These are phyloP conservation scores for Nemophila menziesii DNA, from an alignment of 257 asterid genomes.

Conservation along the genomic window DNA sequence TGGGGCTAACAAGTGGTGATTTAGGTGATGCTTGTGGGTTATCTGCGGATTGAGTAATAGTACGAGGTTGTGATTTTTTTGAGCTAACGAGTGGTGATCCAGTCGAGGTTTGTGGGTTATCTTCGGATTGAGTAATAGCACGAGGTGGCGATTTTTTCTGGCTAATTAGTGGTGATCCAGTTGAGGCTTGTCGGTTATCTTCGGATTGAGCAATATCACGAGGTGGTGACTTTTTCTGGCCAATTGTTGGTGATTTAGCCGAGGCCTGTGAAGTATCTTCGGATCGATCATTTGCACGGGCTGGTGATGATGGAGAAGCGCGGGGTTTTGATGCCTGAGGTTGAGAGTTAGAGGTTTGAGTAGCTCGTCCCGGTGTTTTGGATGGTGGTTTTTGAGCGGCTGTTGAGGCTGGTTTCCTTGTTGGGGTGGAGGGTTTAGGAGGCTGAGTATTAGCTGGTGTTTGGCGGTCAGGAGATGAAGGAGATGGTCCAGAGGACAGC, in stretches of 20 bases:
- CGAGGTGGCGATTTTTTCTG: constrained; percentile 27
- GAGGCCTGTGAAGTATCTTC: constrained; percentile 18
- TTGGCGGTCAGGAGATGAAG: background rate
- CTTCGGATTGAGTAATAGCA: background rate
- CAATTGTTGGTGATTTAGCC: constrained; percentile 16
- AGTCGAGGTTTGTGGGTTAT: constrained; percentile 25
- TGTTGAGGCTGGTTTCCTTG: background rate
- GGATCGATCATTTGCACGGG: too few species aligned
- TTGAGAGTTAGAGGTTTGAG: constrained; percentile 10
- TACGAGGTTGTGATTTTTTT: background rate
- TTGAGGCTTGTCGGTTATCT: constrained; percentile 7
- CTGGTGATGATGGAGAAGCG: constrained; percentile 29
- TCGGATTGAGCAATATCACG: constrained; percentile 23
- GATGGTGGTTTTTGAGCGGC: constrained; percentile 6
- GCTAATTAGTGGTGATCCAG: constrained; percentile 5
- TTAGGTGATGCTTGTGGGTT: constrained; percentile 18
- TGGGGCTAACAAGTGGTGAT: constrained; percentile 11
- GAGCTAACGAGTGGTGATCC: constrained; percentile 16
- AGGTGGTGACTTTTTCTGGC: constrained; percentile 25
- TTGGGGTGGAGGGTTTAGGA: background rate
- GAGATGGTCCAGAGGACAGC: too few species aligned
- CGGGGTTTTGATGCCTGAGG: constrained; percentile 12
- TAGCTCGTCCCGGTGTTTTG: constrained; percentile 17
- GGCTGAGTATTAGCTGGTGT: background rate
- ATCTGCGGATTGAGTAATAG: background rate